Evolutionary conservation across 2,329 filamentous ascomycete genomes (phyloP), one percentile per base, ranked within the genome.

Genomic region (Magnaporthiopsis poae): DNA sequence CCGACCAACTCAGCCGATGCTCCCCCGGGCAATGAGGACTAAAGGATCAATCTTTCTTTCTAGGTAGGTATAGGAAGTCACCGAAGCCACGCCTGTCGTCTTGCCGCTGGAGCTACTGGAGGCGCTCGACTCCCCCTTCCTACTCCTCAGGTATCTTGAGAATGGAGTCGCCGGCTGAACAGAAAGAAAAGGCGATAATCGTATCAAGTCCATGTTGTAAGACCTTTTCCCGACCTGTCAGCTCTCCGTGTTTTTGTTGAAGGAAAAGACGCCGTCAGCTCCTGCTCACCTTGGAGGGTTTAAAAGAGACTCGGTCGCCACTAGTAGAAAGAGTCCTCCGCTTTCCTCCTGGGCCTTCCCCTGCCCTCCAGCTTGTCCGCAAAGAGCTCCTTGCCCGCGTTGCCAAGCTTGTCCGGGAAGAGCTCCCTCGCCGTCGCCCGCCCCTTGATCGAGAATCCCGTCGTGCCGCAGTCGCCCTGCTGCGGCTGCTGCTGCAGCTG

Each of bases 301-400:
- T 25, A n/a, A 25, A 25, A 56, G 46, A 56, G n/a, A 13, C 18
- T 11, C 46, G 46, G 18, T 56, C 46, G 46, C 46, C 35, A 59
- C 83, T 75, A 92, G 68, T 82, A 81, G 74, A 92, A 93, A 69
- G 90, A 79, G 77, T 93, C 90, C 71, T 91, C 88, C 0, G 90
- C 90, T 73, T 81, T 87, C 71, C 88, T 85, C 69, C 90, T 84
- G 69, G 80, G 82, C 67, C 81, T 80, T 18, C 84, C 81, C 69
- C 86, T 80, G 2, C 84, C 85, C 65, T 86, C 83, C 33, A 86
- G 72, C 69, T 79, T 86, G 68, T 86, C 83, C 1, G 83, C 81
- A 71, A 92, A 90, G 21, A 91, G 75, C 73, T 92, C 90, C 75
- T 90, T 91, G 64, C 85, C 66, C 12, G 64, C 56, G 12, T 61